These are phyloP conservation scores for Brassica balearica DNA, from an alignment of 441 rosid species.

Conservation along the genomic window DNA sequence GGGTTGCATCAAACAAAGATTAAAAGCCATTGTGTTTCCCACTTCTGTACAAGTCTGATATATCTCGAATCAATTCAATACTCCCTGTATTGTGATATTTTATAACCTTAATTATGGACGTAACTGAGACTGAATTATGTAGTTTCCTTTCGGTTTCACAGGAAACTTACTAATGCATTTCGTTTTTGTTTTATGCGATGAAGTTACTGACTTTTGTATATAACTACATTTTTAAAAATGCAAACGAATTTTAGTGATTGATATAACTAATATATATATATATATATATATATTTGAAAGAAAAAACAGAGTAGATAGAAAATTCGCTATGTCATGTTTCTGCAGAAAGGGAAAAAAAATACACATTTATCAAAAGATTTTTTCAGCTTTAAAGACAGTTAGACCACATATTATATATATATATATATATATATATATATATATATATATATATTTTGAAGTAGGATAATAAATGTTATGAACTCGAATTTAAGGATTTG, in stretches of 20 bases:
- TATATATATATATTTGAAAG: neutral
- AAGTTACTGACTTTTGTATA: neutral
- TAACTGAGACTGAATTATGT: neutral
- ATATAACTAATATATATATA: too few species aligned
- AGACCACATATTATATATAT: neutral
- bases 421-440: too few species aligned
- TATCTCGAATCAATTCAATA: too few species aligned
- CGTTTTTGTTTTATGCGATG: neutral
- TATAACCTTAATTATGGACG: neutral
- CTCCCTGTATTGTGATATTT: neutral
- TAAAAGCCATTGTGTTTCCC: neutral
- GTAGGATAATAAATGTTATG: neutral
- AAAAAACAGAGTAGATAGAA: neutral
- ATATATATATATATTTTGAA: neutral
- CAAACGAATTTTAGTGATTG: neutral
- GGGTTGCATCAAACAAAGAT: neutral
- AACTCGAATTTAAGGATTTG: neutral
- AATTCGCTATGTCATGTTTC: neutral
- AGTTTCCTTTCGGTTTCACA: slow-evolving; percentile 3
- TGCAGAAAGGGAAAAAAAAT: neutral
- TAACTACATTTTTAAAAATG: too few species aligned
- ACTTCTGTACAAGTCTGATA: neutral
- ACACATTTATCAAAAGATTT: neutral
- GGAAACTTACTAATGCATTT: neutral
- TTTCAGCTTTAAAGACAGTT: neutral